A percentile compares a stretch with the other conserved stretches of the same genome.
Conservation (phyloP, 352 stramenopile species). For the Phytophthora lateralis region DNA sequence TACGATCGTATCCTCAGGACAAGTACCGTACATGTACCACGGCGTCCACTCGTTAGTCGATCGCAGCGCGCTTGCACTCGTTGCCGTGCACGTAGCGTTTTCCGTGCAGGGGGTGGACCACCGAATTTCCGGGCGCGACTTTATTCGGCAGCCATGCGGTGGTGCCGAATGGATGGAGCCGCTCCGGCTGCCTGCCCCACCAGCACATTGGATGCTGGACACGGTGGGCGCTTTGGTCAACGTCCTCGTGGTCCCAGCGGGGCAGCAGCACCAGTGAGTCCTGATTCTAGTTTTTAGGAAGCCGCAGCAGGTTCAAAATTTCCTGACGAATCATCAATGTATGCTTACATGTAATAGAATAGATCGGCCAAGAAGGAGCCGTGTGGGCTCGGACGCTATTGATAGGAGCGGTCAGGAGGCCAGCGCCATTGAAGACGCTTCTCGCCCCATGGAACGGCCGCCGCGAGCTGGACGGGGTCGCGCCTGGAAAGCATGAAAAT, state of each 20-base stretch:
- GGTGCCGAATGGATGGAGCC: constrained; percentile 18
- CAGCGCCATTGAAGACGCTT: constrained; percentile 12
- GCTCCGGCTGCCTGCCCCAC: constrained; percentile 6
- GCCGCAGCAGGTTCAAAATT: constrained; percentile 9
- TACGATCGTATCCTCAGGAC: constrained; percentile 17
- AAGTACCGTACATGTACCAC: background rate
- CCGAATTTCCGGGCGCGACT: constrained; percentile 9
- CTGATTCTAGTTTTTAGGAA: background rate
- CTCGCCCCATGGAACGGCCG: constrained; percentile 16
- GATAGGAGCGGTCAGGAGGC: constrained; percentile 8
- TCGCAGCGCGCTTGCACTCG: background rate
- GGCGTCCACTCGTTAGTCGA: constrained; percentile 22
- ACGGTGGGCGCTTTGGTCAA: background rate
- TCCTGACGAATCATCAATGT: constrained; percentile 6
- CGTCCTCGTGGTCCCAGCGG: background rate
- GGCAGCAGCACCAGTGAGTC: background rate
- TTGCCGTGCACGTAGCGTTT: constrained; percentile 6
- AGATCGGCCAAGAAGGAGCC: constrained; percentile 23
- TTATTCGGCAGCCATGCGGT: constrained; percentile 27
- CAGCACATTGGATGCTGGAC: background rate
- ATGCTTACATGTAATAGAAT: constrained; percentile 4
- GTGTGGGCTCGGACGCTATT: constrained; percentile 8
- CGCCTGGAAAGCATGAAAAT: constrained; percentile 21
- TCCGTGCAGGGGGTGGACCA: constrained; percentile 14
- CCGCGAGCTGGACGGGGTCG: background rate